Evolutionary conservation across 805 yeast genomes (phyloP).

Genomic region (Diddensiella santjacobensis): DNA sequence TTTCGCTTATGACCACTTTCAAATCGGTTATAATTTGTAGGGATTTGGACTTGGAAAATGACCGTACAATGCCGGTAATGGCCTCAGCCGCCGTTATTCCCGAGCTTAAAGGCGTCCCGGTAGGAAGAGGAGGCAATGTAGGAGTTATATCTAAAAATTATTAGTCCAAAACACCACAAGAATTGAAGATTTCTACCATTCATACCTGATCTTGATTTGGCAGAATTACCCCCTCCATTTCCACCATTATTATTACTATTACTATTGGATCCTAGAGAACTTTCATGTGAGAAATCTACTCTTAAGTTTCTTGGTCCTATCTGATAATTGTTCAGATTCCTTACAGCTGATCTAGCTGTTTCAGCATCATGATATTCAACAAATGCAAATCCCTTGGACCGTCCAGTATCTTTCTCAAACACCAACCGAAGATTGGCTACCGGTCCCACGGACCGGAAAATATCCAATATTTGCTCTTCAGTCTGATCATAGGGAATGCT

Average conservation of each 20-base stretch:
- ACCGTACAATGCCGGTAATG: conserved; percentile 45
- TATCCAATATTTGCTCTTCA: conserved; percentile 85
- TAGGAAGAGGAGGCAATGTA: conserved; percentile 39
- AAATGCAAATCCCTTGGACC: conserved; percentile 86
- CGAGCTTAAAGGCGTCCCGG: conserved; percentile 45
- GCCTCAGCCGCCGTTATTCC: conserved; percentile 38
- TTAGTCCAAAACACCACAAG: neutral
- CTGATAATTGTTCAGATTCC: conserved; percentile 76
- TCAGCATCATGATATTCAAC: conserved; percentile 79
- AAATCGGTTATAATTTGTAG: conserved; percentile 52
- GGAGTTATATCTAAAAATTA: no score
- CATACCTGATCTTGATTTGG: conserved; percentile 5
- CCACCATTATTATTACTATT: no score
- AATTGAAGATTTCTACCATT: neutral
- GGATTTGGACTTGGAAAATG: conserved; percentile 42
- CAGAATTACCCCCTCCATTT: no score
- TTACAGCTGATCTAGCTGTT: conserved; percentile 85
- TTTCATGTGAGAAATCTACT: conserved; percentile 69
- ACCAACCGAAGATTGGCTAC: conserved; percentile 69
- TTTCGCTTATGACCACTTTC: conserved; percentile 51
- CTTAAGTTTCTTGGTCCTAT: conserved; percentile 68
- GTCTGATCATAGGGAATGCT: conserved; percentile 91
- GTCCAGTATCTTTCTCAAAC: conserved; percentile 74
- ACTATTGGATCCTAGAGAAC: conserved; percentile 17
- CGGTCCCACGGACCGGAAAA: conserved; percentile 86